Percentiles rank a stretch among this genome's conserved stretches.
These are phyloP conservation scores for Phytophthora colocasiae DNA, from an alignment of 352 stramenopile genomes.

Conservation along the genomic window DNA sequence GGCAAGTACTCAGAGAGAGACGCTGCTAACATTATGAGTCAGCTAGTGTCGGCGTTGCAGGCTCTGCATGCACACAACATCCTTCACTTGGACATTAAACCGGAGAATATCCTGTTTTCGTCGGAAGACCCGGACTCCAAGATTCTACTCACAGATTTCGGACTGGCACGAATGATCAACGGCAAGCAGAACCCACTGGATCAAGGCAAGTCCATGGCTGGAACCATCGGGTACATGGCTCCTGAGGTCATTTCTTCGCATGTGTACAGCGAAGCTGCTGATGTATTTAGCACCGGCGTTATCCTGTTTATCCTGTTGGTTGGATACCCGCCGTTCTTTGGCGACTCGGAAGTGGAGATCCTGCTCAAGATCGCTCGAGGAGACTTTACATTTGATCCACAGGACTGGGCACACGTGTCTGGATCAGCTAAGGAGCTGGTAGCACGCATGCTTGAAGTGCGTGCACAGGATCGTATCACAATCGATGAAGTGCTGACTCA, in stretches of 20 bases:
- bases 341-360: slow-evolving; percentile 80
- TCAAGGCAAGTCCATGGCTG: slow-evolving; percentile 70
- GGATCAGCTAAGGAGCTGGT: slow-evolving; percentile 71
- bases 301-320: slow-evolving; percentile 85
- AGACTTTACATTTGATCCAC: slow-evolving; percentile 73
- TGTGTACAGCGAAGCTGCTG: slow-evolving; percentile 67
- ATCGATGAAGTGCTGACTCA: slow-evolving; percentile 69
- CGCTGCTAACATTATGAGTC: slow-evolving; percentile 67
- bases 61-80: slow-evolving; percentile 81
- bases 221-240: slow-evolving; percentile 83
- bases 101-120: slow-evolving; percentile 82
- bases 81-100: slow-evolving; percentile 82
- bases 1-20: slow-evolving; percentile 73
- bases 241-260: slow-evolving; percentile 77
- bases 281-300: slow-evolving; percentile 85
- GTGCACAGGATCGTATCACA: slow-evolving; percentile 76
- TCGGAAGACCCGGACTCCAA: slow-evolving; percentile 54
- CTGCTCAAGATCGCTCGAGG: slow-evolving; percentile 79
- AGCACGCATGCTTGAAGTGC: slow-evolving; percentile 73
- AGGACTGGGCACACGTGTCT: slow-evolving; percentile 70
- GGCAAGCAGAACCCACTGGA: slow-evolving; percentile 71
- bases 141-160: slow-evolving; percentile 83
- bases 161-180: slow-evolving; percentile 78
- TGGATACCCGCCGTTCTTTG: slow-evolving; percentile 78
- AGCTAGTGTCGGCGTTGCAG: slow-evolving; percentile 71